phyloP scores from a whole-genome alignment of 1,139 yeast genomes.

The Petasospora rhodanensis region DNA sequence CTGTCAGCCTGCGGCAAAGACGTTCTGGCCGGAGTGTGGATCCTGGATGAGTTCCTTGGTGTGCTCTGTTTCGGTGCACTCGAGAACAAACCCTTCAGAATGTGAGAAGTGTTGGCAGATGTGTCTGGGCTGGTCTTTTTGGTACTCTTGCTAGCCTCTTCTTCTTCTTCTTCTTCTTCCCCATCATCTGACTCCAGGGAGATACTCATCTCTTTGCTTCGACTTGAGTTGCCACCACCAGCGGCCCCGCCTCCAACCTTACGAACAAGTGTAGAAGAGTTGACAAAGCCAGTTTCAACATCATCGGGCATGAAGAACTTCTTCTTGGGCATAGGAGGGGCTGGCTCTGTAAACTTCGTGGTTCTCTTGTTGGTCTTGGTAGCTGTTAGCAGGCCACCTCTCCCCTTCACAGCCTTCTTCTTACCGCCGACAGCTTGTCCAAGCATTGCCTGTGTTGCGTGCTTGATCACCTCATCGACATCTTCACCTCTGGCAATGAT shows the following conservation, averaged over 20 bases:
- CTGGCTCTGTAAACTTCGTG: conserved; percentile 6
- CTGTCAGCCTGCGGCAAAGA: neutral
- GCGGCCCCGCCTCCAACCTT: conserved; percentile 23
- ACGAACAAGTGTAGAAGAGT: conserved; percentile 49
- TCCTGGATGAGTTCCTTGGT: neutral
- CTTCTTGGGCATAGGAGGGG: conserved; percentile 26
- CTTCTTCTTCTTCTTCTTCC: conserved; percentile 16
- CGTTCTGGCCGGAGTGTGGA: conserved; percentile 1
- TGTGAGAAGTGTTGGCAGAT: conserved; percentile 2
- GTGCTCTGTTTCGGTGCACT: conserved; percentile 1
- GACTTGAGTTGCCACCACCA: neutral
- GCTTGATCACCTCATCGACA: conserved; percentile 63
- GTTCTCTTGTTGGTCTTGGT: neutral
- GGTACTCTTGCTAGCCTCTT: conserved; percentile 1
- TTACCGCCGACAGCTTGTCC: conserved; percentile 23
- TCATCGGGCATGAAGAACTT: conserved; percentile 76
- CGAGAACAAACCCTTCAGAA: conserved; percentile 9
- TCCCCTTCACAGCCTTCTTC: conserved; percentile 9
- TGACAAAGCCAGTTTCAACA: conserved; percentile 64
- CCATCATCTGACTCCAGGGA: conserved; percentile 17
- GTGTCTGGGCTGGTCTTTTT: conserved; percentile 1
- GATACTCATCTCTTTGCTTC: conserved; percentile 8
- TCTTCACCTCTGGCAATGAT: conserved; percentile 53
- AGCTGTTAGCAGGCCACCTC: conserved; percentile 1
- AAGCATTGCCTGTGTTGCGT: conserved; percentile 46